Evolutionary conservation across 163 green algal genomes (phyloP).

Genomic region (Chlorella variabilis): DNA sequence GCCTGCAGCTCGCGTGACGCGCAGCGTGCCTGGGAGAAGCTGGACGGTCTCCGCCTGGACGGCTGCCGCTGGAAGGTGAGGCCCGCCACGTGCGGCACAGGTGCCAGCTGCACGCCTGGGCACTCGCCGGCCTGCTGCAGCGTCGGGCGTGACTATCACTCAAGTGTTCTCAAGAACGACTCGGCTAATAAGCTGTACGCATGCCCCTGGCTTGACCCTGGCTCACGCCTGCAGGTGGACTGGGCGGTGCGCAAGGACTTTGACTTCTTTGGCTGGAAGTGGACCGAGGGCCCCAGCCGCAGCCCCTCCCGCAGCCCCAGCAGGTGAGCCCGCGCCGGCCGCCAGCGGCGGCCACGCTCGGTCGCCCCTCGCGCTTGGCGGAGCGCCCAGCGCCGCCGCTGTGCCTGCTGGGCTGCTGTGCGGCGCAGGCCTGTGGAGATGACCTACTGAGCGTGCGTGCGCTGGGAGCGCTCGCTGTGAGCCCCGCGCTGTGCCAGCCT

Average conservation of each 20-base stretch:
- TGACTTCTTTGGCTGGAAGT: slow-evolving; percentile 54
- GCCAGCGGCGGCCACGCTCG: background rate
- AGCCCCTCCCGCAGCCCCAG: slow-evolving; percentile 5
- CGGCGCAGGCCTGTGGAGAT: background rate
- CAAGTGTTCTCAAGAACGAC: no score
- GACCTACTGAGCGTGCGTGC: background rate
- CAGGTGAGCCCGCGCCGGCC: background rate
- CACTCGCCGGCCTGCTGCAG: no score
- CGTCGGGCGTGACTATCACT: no score
- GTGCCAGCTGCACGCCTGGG: background rate
- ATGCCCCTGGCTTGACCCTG: no score
- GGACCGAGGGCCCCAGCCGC: slow-evolving; percentile 17
- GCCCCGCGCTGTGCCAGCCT: no score
- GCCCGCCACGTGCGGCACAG: no score
- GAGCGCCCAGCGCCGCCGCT: background rate
- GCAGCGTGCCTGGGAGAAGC: slow-evolving; percentile 42
- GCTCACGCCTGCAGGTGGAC: slow-evolving; percentile 5
- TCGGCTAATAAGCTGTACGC: no score
- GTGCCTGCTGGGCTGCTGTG: background rate
- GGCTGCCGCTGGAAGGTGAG: slow-evolving; percentile 41
- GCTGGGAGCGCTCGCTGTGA: background rate
- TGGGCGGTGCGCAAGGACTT: slow-evolving; percentile 4
- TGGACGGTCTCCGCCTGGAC: slow-evolving; percentile 44
- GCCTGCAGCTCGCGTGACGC: slow-evolving; percentile 46
- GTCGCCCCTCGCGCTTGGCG: no score